Conservation (phyloP, 805 yeast genomes). For the Candida nitratophila region DNA sequence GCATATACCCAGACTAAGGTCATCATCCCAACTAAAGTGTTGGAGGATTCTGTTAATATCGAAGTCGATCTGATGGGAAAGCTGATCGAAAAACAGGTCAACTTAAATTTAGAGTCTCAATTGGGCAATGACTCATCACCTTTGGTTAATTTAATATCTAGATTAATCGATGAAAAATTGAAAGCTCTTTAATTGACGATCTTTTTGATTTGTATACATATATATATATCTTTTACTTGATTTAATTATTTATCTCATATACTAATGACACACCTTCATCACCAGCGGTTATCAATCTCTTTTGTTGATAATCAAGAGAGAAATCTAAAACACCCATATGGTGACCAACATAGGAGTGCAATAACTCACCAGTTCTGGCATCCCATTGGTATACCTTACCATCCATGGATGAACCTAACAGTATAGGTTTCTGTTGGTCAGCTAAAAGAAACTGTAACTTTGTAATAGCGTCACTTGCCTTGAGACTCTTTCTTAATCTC, state of each 20-base stretch:
- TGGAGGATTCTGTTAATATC: constrained; percentile 69
- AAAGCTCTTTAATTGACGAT: constrained; percentile 6
- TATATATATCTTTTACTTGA: neutral
- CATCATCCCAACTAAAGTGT: constrained; percentile 54
- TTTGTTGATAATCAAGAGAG: constrained; percentile 56
- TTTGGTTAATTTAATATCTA: constrained; percentile 41
- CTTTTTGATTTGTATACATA: neutral
- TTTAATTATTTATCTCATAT: constrained; percentile 24
- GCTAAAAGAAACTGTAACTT: constrained; percentile 57
- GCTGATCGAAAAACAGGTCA: constrained; percentile 81
- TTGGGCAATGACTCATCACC: constrained; percentile 40
- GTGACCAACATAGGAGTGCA: constrained; percentile 84
- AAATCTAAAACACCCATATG: constrained; percentile 92
- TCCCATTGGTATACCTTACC: constrained; percentile 87
- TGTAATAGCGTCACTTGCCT: constrained; percentile 78
- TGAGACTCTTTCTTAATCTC: constrained; percentile 70
- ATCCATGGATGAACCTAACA: constrained; percentile 74
- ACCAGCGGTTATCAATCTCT: constrained; percentile 82
- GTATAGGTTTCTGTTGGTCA: constrained; percentile 35
- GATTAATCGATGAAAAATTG: constrained; percentile 39
- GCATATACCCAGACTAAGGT: constrained; percentile 85
- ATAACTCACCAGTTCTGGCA: constrained; percentile 72
- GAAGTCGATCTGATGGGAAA: constrained; percentile 96
- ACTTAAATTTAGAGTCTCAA: constrained; percentile 46
- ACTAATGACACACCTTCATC: constrained; percentile 92